Base-by-base conservation (phyloP, 1,139 yeast genomes). In the Debaryomyces nepalensis region DNA sequence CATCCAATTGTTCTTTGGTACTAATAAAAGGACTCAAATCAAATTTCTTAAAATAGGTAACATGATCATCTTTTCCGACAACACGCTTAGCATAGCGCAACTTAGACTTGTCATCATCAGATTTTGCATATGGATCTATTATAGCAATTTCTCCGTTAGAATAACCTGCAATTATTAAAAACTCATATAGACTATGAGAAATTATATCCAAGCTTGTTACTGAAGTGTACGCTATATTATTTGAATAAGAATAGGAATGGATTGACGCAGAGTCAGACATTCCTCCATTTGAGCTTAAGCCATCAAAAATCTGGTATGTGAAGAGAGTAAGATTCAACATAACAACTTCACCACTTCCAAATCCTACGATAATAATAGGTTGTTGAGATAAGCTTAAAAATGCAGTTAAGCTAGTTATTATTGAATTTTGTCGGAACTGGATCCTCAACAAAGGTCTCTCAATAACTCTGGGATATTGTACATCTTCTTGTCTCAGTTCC, bases 101-200 rank as follows among this genome's bases (percentile, higher is more conserved):
- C 19, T 20, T 39, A 4, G 36, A 29, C 21, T 46, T 49, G 9
- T 42, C 40, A 4, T 50, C 54, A 12, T 39, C 38, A 5, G 49
- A 40, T 4, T 41, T 42, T 9, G 53, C 48, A 29, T 48, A 52
- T 1, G 77, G 75, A 45, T 71, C 64, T 3, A 70, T 40, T 10
- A 73, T 61, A 2, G 57, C 49, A 5, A 72, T 66, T 48, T 73
- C 78, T 0, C 78, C 78, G 46, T 69, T 66, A 6, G 76, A 61
- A 42, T 55, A 64, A 2, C 78, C 78, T 0, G 63, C 74, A 5
- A 69, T 54, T 3, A 73, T 51, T 40, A 73, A 54, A 38, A 61
- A 59, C 7, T 64, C 70, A 47, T 61, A 63, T 6, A 52, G 44
- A 1, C 66, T 65, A 49, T 70, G 70, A 31, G 49, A 44, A 11